Conservation (phyloP, 148 eudicot genomes). For the Rhododendron vialii region DNA sequence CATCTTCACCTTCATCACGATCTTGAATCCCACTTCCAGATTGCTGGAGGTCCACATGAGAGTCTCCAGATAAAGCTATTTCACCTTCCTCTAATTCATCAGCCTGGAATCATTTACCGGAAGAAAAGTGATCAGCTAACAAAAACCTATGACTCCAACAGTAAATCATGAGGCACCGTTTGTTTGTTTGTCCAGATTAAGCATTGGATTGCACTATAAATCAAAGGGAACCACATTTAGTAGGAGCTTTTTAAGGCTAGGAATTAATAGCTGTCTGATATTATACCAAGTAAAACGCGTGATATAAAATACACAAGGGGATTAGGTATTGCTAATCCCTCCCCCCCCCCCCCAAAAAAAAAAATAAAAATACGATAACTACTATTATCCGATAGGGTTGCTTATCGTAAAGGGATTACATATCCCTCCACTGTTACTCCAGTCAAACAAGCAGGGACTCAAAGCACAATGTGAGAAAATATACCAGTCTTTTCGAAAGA, state of each 20-base stretch:
- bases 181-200: not conserved
- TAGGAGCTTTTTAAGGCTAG: not conserved
- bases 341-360: not conserved
- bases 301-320: not conserved
- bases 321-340: not conserved
- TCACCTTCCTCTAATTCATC: constrained; percentile 96
- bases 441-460: not conserved
- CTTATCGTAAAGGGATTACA: not conserved
- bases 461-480: constrained; percentile 6
- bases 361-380: too few species aligned
- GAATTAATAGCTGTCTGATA: not conserved
- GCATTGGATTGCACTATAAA: not conserved
- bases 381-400: not conserved
- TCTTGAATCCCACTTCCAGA: constrained; percentile 96
- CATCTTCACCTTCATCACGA: constrained; percentile 92
- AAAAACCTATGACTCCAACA: not conserved
- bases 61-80: constrained; percentile 81
- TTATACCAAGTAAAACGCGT: not conserved
- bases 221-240: not conserved
- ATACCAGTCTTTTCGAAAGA: constrained; percentile 63
- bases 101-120: constrained; percentile 37
- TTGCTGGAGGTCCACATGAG: constrained; percentile 79
- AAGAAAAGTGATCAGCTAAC: constrained; percentile 15
- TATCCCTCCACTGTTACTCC: not conserved
- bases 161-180: not conserved